Evolutionary conservation across 495 filamentous ascomycete genomes (phyloP).

Genomic region (Trichocladium uniseriatum): DNA sequence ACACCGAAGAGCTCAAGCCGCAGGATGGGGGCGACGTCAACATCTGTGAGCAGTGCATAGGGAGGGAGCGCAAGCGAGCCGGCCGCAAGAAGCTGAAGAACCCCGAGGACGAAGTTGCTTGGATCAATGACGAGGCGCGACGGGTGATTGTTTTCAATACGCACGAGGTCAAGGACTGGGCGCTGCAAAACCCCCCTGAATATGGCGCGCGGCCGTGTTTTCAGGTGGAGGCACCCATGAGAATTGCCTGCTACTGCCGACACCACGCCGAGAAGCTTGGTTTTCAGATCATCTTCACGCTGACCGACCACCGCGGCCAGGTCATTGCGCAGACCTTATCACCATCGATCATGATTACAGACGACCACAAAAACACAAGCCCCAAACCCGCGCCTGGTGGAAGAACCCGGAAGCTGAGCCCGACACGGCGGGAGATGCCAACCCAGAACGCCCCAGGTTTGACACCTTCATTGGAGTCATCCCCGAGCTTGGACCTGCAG

Average conservation of each 20-base stretch:
- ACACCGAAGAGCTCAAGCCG: conserved; percentile 54
- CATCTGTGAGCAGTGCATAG: conserved; percentile 77
- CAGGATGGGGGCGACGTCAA: conserved; percentile 78
- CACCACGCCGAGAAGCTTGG: conserved; percentile 88
- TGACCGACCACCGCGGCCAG: conserved; percentile 67
- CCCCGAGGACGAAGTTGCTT: conserved; percentile 72
- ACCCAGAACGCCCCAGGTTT: neutral
- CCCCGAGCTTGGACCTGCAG: conserved; percentile 4
- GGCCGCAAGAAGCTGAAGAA: conserved; percentile 88
- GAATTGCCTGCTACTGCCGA: conserved; percentile 94
- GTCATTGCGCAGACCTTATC: conserved; percentile 79
- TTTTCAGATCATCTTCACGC: conserved; percentile 88
- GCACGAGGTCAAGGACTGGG: conserved; percentile 82
- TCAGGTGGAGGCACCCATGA: conserved; percentile 78
- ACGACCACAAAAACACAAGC: conserved; percentile 76
- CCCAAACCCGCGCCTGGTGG: neutral
- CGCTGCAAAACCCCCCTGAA: conserved; percentile 44
- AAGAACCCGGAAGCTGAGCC: neutral
- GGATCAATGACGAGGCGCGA: conserved; percentile 64
- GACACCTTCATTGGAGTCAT: conserved; percentile 2
- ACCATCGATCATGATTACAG: conserved; percentile 84
- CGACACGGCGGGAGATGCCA: conserved; percentile 3
- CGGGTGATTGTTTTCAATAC: conserved; percentile 91
- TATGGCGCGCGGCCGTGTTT: conserved; percentile 42
- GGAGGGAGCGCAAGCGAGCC: conserved; percentile 77